Conservation (phyloP, 202 grass and related monocot genomes). For the Dendrocalamus latiflorus region DNA sequence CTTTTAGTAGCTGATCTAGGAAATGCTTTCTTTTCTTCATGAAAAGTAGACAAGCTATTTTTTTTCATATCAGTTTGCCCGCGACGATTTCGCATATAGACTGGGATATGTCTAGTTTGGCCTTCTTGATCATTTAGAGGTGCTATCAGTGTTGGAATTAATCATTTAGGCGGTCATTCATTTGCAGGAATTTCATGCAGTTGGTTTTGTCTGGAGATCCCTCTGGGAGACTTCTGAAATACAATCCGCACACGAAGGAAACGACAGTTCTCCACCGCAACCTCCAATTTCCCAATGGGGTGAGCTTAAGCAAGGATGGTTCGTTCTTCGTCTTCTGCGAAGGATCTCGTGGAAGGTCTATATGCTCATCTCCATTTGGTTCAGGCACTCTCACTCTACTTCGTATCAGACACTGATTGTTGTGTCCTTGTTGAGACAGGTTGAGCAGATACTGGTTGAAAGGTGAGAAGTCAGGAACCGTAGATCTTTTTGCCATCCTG, state of each 20-base stretch:
- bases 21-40: not conserved
- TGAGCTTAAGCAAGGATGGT: slow-evolving; percentile 75
- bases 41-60: not conserved
- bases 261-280: slow-evolving; percentile 65
- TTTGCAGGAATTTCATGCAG: slow-evolving; percentile 82
- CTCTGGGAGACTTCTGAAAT: slow-evolving; percentile 83
- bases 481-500: too few species aligned
- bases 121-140: not conserved
- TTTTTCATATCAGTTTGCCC: not conserved
- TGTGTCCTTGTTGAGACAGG: too few species aligned
- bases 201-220: slow-evolving; percentile 72
- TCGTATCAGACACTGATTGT: not conserved
- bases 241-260: slow-evolving; percentile 61
- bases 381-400: not conserved
- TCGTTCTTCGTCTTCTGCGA: too few species aligned
- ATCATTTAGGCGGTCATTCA: not conserved
- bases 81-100: not conserved
- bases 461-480: too few species aligned
- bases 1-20: not conserved
- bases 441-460: too few species aligned
- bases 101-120: not conserved
- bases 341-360: slow-evolving; percentile 84
- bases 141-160: not conserved
- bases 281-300: slow-evolving; percentile 90
- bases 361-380: not conserved